Evolutionary conservation across 441 rosid species (phyloP).

Genomic region (Sinapis alba): DNA sequence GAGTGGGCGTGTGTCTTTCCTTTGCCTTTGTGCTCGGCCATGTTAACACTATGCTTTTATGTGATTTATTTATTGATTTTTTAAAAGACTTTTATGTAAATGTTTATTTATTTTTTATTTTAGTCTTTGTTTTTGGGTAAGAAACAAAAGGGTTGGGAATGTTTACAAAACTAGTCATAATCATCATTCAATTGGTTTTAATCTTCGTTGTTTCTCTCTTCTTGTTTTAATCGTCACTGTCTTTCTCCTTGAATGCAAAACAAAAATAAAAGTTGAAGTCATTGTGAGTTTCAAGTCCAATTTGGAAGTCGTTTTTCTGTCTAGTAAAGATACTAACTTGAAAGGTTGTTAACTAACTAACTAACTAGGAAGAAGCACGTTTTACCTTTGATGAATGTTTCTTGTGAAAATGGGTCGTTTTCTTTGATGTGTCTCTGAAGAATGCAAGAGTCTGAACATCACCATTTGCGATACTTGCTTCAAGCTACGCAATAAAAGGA

Average conservation of each 20-base stretch:
- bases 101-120: not conserved
- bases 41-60: too few relatives aligned
- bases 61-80: too few relatives aligned
- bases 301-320: not conserved
- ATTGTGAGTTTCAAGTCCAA: slow-evolving; percentile 10
- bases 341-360: not conserved
- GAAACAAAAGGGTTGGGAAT: not conserved
- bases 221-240: slow-evolving; percentile 38
- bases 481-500: slow-evolving; percentile 49
- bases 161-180: not conserved
- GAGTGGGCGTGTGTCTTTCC: too few relatives aligned
- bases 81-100: too few relatives aligned
- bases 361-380: not conserved
- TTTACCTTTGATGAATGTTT: slow-evolving; percentile 54
- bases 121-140: not conserved
- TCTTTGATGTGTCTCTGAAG: slow-evolving; percentile 49
- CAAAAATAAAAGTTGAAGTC: not conserved
- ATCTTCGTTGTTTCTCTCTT: not conserved
- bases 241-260: slow-evolving; percentile 39
- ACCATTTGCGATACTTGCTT: slow-evolving; percentile 84
- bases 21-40: too few relatives aligned
- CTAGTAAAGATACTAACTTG: not conserved
- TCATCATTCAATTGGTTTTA: not conserved
- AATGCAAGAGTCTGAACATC: slow-evolving; percentile 71
- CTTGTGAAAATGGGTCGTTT: slow-evolving; percentile 42